Evolutionary conservation across 2,329 filamentous ascomycete species (phyloP).

Genomic region (Aspergillus puulaauensis): DNA sequence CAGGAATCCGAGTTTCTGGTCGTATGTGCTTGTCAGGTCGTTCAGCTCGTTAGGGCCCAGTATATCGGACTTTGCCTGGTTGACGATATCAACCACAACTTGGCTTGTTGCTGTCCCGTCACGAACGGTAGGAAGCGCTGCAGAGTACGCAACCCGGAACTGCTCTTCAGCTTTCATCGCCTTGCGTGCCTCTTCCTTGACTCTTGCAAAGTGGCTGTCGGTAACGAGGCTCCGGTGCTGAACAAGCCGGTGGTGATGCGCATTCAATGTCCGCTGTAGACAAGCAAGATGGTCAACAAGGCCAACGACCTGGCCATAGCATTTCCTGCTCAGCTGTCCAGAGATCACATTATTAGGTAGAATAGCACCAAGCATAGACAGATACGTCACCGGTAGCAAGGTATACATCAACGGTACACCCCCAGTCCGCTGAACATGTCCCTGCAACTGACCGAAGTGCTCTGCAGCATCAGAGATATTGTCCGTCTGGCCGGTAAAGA

Average conservation of each 20-base stretch:
- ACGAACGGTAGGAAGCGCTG: neutral
- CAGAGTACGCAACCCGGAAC: neutral
- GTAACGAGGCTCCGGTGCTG: neutral
- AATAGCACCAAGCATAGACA: constrained; percentile 1
- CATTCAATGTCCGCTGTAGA: neutral
- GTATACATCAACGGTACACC: constrained; percentile 4
- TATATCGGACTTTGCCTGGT: neutral
- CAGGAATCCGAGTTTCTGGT: constrained; percentile 3
- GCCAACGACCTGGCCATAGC: neutral
- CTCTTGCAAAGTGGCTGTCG: neutral
- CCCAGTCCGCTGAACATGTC: neutral
- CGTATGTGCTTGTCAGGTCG: neutral
- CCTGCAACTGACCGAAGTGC: neutral
- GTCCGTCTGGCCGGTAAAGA: neutral
- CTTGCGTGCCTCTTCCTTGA: neutral
- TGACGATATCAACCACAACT: neutral
- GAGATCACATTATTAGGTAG: neutral
- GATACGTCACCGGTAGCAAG: constrained; percentile 1
- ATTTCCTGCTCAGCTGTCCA: neutral
- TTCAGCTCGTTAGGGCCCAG: neutral
- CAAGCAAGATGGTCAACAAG: neutral
- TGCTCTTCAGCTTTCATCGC: neutral
- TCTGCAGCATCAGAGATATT: neutral
- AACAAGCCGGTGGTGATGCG: neutral
- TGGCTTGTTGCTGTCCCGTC: neutral